Evolutionary conservation across 108 stramenopile species (phyloP).

Genomic region (Hondaea fermentalgiana): DNA sequence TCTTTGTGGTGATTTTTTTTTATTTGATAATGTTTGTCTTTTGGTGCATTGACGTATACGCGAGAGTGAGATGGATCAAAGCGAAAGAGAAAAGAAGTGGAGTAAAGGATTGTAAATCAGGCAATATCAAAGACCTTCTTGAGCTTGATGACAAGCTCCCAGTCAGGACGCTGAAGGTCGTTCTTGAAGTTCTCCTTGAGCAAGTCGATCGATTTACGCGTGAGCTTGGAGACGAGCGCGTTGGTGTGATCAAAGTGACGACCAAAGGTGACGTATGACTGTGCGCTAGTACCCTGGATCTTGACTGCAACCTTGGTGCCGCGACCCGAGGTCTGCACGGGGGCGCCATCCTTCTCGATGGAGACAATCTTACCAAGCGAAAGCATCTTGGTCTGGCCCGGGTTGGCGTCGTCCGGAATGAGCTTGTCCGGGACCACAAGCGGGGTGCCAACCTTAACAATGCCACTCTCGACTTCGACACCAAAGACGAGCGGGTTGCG

Average conservation of each 20-base stretch:
- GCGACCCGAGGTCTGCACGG: slow-evolving; percentile 79
- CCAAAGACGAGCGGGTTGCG: slow-evolving; percentile 98
- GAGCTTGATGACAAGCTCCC: slow-evolving; percentile 89
- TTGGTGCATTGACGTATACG: neutral
- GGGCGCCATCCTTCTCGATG: slow-evolving; percentile 81
- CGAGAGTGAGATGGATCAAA: neutral
- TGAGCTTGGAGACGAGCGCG: slow-evolving; percentile 76
- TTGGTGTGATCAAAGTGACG: slow-evolving; percentile 90
- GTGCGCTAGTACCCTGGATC: slow-evolving; percentile 80
- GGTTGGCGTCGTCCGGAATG: slow-evolving; percentile 73
- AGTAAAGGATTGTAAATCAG: slow-evolving; percentile 5
- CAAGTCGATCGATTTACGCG: slow-evolving; percentile 89
- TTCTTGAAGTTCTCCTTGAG: slow-evolving; percentile 95
- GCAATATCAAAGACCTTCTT: slow-evolving; percentile 90
- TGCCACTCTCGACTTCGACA: slow-evolving; percentile 85
- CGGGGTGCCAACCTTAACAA: slow-evolving; percentile 91
- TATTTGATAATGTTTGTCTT: neutral
- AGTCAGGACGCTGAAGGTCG: slow-evolving; percentile 86
- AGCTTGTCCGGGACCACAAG: slow-evolving; percentile 83
- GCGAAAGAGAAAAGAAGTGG: neutral
- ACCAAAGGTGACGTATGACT: slow-evolving; percentile 76
- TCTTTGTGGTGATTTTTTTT: too few relatives aligned
- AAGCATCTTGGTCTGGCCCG: slow-evolving; percentile 6
- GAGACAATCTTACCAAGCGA: slow-evolving; percentile 64
- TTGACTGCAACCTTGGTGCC: slow-evolving; percentile 70